These are phyloP conservation scores for Hymenochaete sp. DNA, from an alignment of 1,284 basidiomycete species.

Conservation along the genomic window DNA sequence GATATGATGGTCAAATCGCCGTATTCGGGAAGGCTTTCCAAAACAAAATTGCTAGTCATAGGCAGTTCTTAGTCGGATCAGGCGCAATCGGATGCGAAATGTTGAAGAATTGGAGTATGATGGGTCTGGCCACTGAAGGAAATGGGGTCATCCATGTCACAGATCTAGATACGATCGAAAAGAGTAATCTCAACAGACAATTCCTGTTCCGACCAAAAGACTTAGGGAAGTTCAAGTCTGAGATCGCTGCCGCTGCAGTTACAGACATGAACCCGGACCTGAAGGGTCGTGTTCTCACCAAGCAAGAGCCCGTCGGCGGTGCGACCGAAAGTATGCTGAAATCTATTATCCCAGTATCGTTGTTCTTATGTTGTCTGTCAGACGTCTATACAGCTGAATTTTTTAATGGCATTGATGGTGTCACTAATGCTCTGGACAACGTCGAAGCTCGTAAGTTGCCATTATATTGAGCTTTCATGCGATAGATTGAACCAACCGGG, in stretches of 20 bases:
- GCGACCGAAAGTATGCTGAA: slow-evolving; percentile 66
- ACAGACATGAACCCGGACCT: slow-evolving; percentile 95
- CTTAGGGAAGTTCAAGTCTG: slow-evolving; percentile 95
- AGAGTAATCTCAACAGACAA: slow-evolving; percentile 97
- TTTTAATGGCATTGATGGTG: slow-evolving; percentile 84
- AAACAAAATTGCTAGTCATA: slow-evolving; percentile 82
- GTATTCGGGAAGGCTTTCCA: slow-evolving; percentile 95
- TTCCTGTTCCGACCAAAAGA: slow-evolving; percentile 98
- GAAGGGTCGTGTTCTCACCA: slow-evolving; percentile 78
- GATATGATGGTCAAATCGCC: slow-evolving; percentile 94
- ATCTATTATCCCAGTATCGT: slow-evolving; percentile 6
- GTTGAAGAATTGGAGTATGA: slow-evolving; percentile 99
- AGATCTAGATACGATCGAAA: slow-evolving; percentile 98
- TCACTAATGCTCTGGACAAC: slow-evolving; percentile 99
- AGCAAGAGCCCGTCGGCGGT: slow-evolving; percentile 91
- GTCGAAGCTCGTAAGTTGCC: slow-evolving; percentile 79
- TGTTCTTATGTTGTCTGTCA: slow-evolving; percentile 26
- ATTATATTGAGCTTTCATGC: not conserved
- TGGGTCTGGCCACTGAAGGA: slow-evolving; percentile 83
- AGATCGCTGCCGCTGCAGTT: slow-evolving; percentile 89
- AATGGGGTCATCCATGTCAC: slow-evolving; percentile 89
- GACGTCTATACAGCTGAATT: slow-evolving; percentile 88
- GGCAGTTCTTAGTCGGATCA: slow-evolving; percentile 95
- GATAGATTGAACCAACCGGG: not conserved
- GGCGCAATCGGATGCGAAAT: slow-evolving; percentile 99